A percentile compares a stretch with the other conserved stretches of the same genome.
Evolutionary conservation across 805 yeast species (phyloP).

Genomic region (Candida nanaspora): DNA sequence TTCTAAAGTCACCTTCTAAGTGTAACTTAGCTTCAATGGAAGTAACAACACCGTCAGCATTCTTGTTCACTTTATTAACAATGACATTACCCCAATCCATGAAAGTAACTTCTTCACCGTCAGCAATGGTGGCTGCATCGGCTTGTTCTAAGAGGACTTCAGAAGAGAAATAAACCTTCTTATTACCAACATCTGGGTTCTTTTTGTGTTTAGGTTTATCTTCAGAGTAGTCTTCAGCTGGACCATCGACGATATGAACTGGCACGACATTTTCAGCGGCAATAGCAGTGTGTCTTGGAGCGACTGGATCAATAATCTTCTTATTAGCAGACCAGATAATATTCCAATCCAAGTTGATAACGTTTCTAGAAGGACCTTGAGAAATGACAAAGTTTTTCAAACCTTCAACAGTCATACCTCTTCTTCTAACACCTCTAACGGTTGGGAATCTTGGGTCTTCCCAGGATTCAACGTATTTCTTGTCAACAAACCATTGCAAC

Average conservation of each 20-base stretch:
- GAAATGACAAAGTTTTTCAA: constrained; percentile 86
- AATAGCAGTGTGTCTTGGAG: constrained; percentile 91
- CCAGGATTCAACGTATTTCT: constrained; percentile 84
- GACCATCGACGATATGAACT: constrained; percentile 62
- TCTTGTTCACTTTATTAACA: constrained; percentile 60
- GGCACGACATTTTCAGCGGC: constrained; percentile 57
- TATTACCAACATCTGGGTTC: constrained; percentile 83
- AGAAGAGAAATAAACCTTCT: constrained; percentile 63
- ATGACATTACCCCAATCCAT: constrained; percentile 99
- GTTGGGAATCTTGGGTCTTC: constrained; percentile 99
- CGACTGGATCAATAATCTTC: constrained; percentile 93
- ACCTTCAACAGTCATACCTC: constrained; percentile 99
- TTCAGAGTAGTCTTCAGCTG: constrained; percentile 55
- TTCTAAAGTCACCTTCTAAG: constrained; percentile 94
- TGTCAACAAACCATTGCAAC: constrained; percentile 98
- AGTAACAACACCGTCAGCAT: constrained; percentile 46
- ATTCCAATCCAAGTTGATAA: constrained; percentile 95
- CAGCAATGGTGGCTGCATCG: constrained; percentile 62
- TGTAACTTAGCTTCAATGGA: constrained; percentile 72
- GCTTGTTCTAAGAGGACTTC: constrained; percentile 76
- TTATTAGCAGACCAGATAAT: constrained; percentile 97
- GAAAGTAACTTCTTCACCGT: constrained; percentile 89
- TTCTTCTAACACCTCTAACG: constrained; percentile 97
- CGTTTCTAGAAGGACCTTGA: constrained; percentile 97
- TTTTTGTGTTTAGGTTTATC: constrained; percentile 90